Evolutionary conservation across 2,329 filamentous ascomycete species (phyloP).

Genomic region (Pseudogymnoascus sp.): DNA sequence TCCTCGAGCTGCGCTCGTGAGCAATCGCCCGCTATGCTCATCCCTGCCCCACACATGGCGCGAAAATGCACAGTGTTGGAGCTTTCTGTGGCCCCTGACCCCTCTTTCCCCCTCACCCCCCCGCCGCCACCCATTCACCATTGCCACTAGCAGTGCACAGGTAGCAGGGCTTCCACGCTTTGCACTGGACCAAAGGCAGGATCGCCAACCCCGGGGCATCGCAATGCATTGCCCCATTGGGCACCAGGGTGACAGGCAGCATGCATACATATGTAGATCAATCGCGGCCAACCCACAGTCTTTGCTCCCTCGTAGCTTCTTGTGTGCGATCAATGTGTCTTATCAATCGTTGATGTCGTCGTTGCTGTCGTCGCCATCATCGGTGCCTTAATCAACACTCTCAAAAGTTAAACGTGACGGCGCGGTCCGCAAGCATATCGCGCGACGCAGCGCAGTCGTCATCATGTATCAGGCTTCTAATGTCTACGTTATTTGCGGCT

Average conservation of each 20-base stretch:
- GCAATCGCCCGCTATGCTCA: neutral
- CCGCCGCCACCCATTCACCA: neutral
- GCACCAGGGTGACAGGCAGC: neutral
- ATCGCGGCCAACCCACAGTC: neutral
- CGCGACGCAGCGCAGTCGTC: neutral
- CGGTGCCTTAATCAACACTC: neutral
- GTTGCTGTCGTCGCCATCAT: neutral
- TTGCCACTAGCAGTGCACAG: neutral
- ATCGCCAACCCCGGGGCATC: neutral
- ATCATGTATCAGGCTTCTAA: constrained; percentile 32
- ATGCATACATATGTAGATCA: neutral
- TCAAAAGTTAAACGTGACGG: neutral
- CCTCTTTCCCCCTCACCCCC: neutral
- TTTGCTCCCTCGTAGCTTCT: neutral
- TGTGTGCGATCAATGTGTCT: neutral
- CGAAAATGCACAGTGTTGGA: neutral
- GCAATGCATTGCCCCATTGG: neutral
- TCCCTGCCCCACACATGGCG: neutral
- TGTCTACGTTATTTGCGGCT: constrained; percentile 52
- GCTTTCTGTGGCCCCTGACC: neutral
- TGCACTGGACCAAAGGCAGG: neutral
- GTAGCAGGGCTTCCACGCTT: neutral
- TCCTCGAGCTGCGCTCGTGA: neutral
- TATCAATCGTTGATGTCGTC: constrained; percentile 3
- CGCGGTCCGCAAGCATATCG: neutral